These are phyloP conservation scores for Hyparrhenia diplandra DNA, from an alignment of 176 grass and related monocot species.

Conservation along the genomic window DNA sequence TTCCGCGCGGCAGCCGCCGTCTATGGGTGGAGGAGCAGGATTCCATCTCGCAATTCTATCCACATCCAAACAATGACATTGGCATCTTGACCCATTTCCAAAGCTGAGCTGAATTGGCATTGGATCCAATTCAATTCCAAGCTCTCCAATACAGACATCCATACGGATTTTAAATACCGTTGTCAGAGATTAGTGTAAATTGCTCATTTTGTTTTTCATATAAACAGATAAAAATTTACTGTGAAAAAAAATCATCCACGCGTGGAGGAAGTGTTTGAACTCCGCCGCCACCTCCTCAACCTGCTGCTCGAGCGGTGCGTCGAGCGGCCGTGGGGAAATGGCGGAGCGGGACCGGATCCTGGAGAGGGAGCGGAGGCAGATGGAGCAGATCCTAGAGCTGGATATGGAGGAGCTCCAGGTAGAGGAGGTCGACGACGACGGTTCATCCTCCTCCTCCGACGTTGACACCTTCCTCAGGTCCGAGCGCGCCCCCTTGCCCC, in stretches of 20 bases:
- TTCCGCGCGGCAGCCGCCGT: no score
- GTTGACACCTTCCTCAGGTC: constrained; percentile 63
- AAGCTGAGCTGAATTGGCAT: no score
- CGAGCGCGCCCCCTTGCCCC: not conserved
- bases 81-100: no score
- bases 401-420: constrained; percentile 97
- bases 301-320: not conserved
- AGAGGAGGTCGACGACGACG: constrained; percentile 63
- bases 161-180: no score
- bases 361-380: constrained; percentile 76
- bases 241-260: not conserved
- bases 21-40: no score
- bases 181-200: no score
- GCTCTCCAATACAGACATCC: no score
- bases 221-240: not conserved
- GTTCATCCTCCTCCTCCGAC: constrained; percentile 45
- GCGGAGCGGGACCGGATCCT: constrained; percentile 36
- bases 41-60: no score
- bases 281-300: not conserved
- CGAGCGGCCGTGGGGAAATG: constrained; percentile 31
- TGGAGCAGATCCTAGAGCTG: constrained; percentile 84
- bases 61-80: no score
- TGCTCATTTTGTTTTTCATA: not conserved
- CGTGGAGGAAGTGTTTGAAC: not conserved
- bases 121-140: no score